phyloP scores from a whole-genome alignment of 202 grass and related monocot genomes.

The Bolboschoenoplectus hybrid region DNA sequence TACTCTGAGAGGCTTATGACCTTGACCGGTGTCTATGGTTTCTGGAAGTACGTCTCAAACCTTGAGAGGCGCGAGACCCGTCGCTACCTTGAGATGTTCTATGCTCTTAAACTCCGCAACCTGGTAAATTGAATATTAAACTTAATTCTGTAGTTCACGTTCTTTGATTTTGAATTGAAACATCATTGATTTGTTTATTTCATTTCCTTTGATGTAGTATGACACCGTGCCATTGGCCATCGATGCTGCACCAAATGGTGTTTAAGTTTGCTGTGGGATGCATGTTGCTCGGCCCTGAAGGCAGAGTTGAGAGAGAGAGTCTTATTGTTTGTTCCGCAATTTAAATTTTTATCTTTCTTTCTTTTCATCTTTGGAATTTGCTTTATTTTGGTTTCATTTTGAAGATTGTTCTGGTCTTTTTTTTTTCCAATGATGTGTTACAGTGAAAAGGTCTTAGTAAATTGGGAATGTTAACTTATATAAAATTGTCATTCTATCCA shows the following conservation, averaged over 20 bases:
- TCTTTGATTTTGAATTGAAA: conserved; percentile 13
- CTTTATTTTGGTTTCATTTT: conserved; percentile 20
- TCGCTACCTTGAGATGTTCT: conserved; percentile 95
- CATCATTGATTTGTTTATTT: conserved; percentile 1
- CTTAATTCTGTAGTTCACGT: neutral
- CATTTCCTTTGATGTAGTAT: neutral
- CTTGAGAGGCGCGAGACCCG: conserved; percentile 84
- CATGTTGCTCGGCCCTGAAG: neutral
- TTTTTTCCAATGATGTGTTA: conserved; percentile 1
- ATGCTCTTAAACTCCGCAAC: conserved; percentile 80
- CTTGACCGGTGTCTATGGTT: conserved; percentile 81
- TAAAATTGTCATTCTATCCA: neutral
- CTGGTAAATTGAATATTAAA: conserved; percentile 50
- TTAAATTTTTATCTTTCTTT: conserved; percentile 13
- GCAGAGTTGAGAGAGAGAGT: conserved; percentile 29
- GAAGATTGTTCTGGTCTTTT: neutral
- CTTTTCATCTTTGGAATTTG: conserved; percentile 2
- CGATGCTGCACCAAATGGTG: neutral
- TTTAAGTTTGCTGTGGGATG: conserved; percentile 11
- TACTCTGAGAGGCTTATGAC: conserved; percentile 97
- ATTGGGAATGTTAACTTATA: neutral
- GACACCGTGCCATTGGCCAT: conserved; percentile 31
- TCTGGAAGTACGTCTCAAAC: conserved; percentile 95
- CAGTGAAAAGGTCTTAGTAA: neutral
- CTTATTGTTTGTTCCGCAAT: conserved; percentile 31